Conservation (phyloP, 1,284 basidiomycete species). For the Moesziomyces sp. region DNA sequence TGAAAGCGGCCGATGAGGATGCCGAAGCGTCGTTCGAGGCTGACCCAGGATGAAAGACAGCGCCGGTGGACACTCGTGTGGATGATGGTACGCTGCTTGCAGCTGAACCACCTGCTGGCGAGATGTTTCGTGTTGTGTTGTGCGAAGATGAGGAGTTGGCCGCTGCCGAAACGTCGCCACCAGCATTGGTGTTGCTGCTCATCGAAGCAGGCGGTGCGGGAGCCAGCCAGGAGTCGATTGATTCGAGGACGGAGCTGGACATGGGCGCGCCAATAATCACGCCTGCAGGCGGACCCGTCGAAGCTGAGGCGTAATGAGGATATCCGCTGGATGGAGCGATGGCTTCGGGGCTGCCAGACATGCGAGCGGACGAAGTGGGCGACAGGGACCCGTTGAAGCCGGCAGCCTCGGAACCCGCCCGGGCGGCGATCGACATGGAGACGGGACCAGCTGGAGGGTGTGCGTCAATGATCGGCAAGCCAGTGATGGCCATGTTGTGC, state of each 20-base stretch:
- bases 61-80: constrained; percentile 1
- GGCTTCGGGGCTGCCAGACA: constrained; percentile 23
- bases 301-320: constrained; percentile 5
- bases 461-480: constrained; percentile 7
- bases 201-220: constrained; percentile 14
- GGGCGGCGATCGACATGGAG: constrained; percentile 6
- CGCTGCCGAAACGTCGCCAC: no score
- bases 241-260: constrained; percentile 24
- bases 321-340: neutral
- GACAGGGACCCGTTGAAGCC: constrained; percentile 27
- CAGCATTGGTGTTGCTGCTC: neutral
- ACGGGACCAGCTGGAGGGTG: constrained; percentile 2
- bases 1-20: constrained; percentile 21
- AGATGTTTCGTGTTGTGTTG: constrained; percentile 13
- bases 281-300: constrained; percentile 15
- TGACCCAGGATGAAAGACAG: constrained; percentile 26
- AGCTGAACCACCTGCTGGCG: constrained; percentile 10
- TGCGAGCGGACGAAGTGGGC: constrained; percentile 27
- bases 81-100: constrained; percentile 6
- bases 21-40: constrained; percentile 6
- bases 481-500: neutral
- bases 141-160: no score
- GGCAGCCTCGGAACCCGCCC: constrained; percentile 15
- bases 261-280: constrained; percentile 23
- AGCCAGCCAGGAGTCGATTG: constrained; percentile 40